These are phyloP conservation scores for Aurantiochytrium sp. DNA, from an alignment of 108 stramenopile species.

Conservation along the genomic window DNA sequence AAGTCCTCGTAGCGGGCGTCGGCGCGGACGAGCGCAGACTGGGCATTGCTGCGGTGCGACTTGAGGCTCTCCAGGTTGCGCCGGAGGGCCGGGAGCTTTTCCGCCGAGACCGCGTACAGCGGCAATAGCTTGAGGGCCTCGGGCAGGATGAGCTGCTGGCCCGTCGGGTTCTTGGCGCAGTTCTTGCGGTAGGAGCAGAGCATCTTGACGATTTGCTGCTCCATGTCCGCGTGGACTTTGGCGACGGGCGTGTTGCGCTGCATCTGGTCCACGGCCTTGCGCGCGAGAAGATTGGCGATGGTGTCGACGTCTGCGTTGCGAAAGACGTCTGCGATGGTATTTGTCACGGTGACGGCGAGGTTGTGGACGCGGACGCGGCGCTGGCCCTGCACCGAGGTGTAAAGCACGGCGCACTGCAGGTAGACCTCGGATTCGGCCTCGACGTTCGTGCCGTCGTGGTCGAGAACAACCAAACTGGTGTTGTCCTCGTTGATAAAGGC, in stretches of 20 bases:
- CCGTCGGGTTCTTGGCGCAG: slow-evolving; percentile 61
- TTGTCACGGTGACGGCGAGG: not conserved
- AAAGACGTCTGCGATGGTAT: not conserved
- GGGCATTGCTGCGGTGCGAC: not conserved
- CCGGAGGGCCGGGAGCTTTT: slow-evolving; percentile 30
- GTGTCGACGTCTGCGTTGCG: slow-evolving; percentile 34
- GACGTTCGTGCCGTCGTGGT: not conserved
- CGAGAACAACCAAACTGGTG: not conserved
- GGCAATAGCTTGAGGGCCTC: slow-evolving; percentile 79
- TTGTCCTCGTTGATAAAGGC: not conserved
- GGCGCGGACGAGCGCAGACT: slow-evolving; percentile 15
- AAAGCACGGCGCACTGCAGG: slow-evolving; percentile 39
- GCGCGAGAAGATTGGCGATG: not conserved
- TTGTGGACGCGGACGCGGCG: slow-evolving; percentile 43
- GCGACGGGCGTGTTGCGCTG: not conserved
- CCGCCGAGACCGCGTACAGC: slow-evolving; percentile 63
- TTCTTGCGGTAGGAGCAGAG: slow-evolving; percentile 69
- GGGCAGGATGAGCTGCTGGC: slow-evolving; percentile 78
- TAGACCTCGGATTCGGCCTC: not conserved
- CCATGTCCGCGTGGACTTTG: not conserved
- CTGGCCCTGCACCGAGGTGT: slow-evolving; percentile 14
- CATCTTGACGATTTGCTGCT: slow-evolving; percentile 24
- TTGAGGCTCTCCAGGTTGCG: not conserved
- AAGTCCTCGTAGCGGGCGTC: not conserved
- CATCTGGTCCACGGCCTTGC: slow-evolving; percentile 7